These are phyloP conservation scores for Globisporangium spinosum DNA, from an alignment of 352 stramenopile genomes.

Conservation along the genomic window DNA sequence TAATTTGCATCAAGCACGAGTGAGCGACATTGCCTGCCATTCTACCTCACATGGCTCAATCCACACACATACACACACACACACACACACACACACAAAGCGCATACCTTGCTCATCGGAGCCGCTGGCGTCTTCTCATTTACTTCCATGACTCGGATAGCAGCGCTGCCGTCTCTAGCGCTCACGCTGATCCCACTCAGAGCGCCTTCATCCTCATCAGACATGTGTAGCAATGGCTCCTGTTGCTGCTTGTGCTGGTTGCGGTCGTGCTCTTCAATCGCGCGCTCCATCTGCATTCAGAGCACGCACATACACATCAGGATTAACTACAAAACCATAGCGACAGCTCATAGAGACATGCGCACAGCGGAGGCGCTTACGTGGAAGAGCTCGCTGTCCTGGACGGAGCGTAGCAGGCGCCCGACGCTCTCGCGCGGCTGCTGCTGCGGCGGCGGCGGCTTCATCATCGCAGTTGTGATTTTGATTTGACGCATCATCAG, in stretches of 20 bases:
- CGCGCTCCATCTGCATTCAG: constrained; percentile 34
- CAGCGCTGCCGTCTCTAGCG: neutral
- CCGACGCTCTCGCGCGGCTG: constrained; percentile 28
- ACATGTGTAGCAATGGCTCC: constrained; percentile 21
- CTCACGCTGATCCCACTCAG: neutral
- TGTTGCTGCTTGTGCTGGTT: neutral
- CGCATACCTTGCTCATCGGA: neutral
- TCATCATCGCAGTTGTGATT: constrained; percentile 1
- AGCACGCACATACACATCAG: neutral
- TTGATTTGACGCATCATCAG: neutral
- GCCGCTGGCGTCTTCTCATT: neutral
- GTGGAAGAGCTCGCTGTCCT: constrained; percentile 41
- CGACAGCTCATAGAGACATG: neutral
- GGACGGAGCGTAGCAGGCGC: constrained; percentile 36
- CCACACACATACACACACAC: neutral
- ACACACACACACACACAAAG: neutral
- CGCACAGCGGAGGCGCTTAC: constrained; percentile 18
- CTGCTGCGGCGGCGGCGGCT: constrained; percentile 9
- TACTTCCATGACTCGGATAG: neutral
- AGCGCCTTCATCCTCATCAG: neutral
- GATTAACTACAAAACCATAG: neutral
- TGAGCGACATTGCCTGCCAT: neutral
- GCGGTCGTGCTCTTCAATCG: constrained; percentile 24
- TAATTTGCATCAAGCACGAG: neutral
- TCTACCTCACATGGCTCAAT: too few species aligned